Conservation (phyloP, 352 stramenopile genomes). For the Elongisporangium anandrum region DNA sequence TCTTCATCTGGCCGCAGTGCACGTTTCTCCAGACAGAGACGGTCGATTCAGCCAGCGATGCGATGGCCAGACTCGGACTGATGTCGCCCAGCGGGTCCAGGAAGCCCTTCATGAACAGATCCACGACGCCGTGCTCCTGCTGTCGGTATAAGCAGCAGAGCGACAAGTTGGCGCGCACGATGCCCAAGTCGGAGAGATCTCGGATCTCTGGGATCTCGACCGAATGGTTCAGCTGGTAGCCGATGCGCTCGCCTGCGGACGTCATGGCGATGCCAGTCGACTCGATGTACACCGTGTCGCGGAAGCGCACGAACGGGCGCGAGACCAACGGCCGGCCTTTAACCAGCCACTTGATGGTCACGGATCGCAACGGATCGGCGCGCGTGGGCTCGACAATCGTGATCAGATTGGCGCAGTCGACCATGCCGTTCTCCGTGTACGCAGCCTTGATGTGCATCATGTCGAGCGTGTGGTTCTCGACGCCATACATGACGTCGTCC, state of each 20-base stretch:
- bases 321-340: slow-evolving; percentile 19
- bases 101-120: slow-evolving; percentile 38
- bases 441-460: slow-evolving; percentile 50
- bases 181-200: slow-evolving; percentile 26
- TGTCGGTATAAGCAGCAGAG: slow-evolving; percentile 39
- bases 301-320: slow-evolving; percentile 26
- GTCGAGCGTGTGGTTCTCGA: slow-evolving; percentile 37
- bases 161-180: slow-evolving; percentile 37
- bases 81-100: slow-evolving; percentile 24
- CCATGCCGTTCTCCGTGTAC: slow-evolving; percentile 44
- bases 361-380: slow-evolving; percentile 37
- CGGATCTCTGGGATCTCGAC: slow-evolving; percentile 31
- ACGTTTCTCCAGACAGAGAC: no score
- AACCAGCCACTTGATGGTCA: slow-evolving; percentile 65
- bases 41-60: slow-evolving; percentile 12
- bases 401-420: slow-evolving; percentile 38
- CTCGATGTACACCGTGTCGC: slow-evolving; percentile 61
- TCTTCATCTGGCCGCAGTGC: slow-evolving; percentile 29
- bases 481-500: slow-evolving; percentile 27
- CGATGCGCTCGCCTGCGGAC: slow-evolving; percentile 19
- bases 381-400: slow-evolving; percentile 29
- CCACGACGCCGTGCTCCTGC: slow-evolving; percentile 22
- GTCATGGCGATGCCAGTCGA: slow-evolving; percentile 29
- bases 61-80: slow-evolving; percentile 21
- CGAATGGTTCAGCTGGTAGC: slow-evolving; percentile 35